These are phyloP conservation scores for Manihot esculenta DNA, from an alignment of 441 rosid species.

Conservation along the genomic window DNA sequence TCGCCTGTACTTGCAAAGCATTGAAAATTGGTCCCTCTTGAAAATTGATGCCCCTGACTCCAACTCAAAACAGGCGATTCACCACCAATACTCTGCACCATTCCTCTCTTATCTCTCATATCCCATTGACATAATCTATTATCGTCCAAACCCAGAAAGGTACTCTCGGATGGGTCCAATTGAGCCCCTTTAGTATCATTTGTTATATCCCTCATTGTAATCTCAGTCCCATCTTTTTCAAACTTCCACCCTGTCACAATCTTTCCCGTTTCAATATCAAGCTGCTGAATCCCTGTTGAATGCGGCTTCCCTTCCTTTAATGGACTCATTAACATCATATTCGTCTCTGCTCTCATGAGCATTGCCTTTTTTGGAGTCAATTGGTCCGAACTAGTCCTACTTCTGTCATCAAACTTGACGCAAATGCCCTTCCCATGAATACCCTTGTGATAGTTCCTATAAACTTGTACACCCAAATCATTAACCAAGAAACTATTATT, in stretches of 20 bases:
- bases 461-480: slow-evolving; percentile 85
- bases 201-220: slow-evolving; percentile 83
- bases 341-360: slow-evolving; percentile 93
- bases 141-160: slow-evolving; percentile 90
- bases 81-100: slow-evolving; percentile 74
- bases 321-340: slow-evolving; percentile 96
- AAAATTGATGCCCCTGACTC: slow-evolving; percentile 94
- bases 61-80: slow-evolving; percentile 76
- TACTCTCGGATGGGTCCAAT: slow-evolving; percentile 87
- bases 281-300: slow-evolving; percentile 74
- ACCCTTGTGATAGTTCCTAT: slow-evolving; percentile 75
- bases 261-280: slow-evolving; percentile 92
- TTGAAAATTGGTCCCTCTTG: slow-evolving; percentile 93
- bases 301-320: slow-evolving; percentile 60
- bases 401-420: slow-evolving; percentile 58
- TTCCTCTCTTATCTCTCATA: slow-evolving; percentile 83
- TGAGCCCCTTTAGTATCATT: slow-evolving; percentile 91
- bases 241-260: slow-evolving; percentile 87
- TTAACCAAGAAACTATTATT: slow-evolving; percentile 94
- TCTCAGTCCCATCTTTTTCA: slow-evolving; percentile 89
- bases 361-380: slow-evolving; percentile 78
- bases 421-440: slow-evolving; percentile 89
- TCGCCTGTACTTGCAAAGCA: slow-evolving; percentile 93
- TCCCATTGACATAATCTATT: slow-evolving; percentile 97
- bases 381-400: slow-evolving; percentile 30